A percentile compares a stretch with the other conserved stretches of the same genome.
Evolutionary conservation across 768 basidiomycete genomes (phyloP).

Genomic region (Cantharellus cinnabarinus): DNA sequence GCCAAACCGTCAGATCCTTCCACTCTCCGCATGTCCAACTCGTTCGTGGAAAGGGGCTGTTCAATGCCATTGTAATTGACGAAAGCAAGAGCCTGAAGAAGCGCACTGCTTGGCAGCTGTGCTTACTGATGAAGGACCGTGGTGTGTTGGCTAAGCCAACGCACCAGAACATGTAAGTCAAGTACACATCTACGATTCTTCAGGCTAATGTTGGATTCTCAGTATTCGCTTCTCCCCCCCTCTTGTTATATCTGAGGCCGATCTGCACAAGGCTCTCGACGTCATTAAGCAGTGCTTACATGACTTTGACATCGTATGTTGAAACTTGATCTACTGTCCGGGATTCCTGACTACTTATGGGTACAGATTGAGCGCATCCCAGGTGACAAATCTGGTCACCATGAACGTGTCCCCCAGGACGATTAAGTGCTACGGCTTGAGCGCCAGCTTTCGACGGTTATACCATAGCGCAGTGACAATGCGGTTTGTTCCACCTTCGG

Average conservation of each 20-base stretch:
- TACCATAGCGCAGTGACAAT: too few species aligned
- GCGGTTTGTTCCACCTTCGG: too few species aligned
- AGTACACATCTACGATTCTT: neutral
- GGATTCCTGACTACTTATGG: too few species aligned
- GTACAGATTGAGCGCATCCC: too few species aligned
- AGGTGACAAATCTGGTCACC: too few species aligned
- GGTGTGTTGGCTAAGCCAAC: slow-evolving; percentile 94
- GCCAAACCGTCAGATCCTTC: slow-evolving; percentile 35
- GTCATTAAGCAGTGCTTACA: slow-evolving; percentile 57
- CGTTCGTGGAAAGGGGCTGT: slow-evolving; percentile 70
- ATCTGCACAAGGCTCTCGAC: slow-evolving; percentile 49
- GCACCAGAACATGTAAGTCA: slow-evolving; percentile 72
- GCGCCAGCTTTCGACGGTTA: too few species aligned
- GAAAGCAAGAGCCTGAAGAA: slow-evolving; percentile 57
- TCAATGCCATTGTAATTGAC: slow-evolving; percentile 89
- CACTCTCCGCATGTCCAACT: slow-evolving; percentile 50
- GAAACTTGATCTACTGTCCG: too few species aligned
- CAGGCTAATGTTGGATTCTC: neutral
- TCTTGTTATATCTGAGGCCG: slow-evolving; percentile 78
- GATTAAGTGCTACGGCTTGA: too few species aligned
- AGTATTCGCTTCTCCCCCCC: slow-evolving; percentile 96
- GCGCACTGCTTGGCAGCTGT: slow-evolving; percentile 88
- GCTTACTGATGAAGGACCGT: slow-evolving; percentile 74
- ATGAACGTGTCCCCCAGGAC: too few species aligned
- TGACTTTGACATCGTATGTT: slow-evolving; percentile 42